Percentiles rank a stretch among this genome's conserved stretches.
phyloP scores from a whole-genome alignment of 208 protist species.

The Spongospora subterranea region DNA sequence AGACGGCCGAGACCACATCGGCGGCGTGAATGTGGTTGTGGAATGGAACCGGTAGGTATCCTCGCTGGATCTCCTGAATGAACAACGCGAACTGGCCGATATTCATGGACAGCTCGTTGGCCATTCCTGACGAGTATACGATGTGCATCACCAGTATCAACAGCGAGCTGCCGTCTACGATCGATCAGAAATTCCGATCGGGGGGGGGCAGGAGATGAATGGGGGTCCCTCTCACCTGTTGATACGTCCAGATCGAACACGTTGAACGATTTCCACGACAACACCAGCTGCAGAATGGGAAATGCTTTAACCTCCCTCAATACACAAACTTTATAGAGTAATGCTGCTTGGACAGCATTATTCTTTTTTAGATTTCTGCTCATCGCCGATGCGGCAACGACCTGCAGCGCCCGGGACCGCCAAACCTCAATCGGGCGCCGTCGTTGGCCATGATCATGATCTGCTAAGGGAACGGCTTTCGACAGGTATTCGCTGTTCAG shows the following conservation, averaged over 20 bases:
- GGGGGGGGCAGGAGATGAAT: too few species aligned
- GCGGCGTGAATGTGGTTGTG: constrained; percentile 76
- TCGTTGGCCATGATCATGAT: background rate
- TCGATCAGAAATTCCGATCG: too few species aligned
- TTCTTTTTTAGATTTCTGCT: background rate
- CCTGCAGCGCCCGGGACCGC: background rate
- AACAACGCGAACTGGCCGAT: background rate
- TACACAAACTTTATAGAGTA: background rate
- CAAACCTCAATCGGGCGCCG: background rate
- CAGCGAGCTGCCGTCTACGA: background rate
- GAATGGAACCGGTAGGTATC: constrained; percentile 67
- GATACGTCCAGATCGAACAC: background rate
- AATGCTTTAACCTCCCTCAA: background rate
- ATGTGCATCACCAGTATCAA: background rate
- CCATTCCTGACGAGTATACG: background rate
- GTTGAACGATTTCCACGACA: background rate
- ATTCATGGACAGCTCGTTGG: background rate
- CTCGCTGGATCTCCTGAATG: background rate
- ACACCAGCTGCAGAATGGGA: background rate
- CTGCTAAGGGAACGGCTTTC: background rate
- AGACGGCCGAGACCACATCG: constrained; percentile 75
- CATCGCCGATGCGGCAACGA: background rate
- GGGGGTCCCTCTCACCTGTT: too few species aligned
- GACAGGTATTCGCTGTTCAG: background rate
- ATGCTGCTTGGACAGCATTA: background rate